Evolutionary conservation across 2,329 filamentous ascomycete genomes (phyloP).

Genomic region (Hawksworthiomyces lignivorus): DNA sequence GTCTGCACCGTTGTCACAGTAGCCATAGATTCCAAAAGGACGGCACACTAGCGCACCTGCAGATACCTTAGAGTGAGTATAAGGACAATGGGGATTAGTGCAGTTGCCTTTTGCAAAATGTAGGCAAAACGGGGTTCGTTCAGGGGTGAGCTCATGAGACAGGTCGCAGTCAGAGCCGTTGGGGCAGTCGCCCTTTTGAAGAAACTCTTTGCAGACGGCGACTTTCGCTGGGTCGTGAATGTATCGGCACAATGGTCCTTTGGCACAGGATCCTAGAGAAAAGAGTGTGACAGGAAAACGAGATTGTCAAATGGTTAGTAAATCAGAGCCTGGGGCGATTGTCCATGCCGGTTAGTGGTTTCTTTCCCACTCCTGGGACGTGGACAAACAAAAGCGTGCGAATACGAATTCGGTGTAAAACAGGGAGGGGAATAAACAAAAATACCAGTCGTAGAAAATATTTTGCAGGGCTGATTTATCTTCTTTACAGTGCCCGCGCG

Average conservation of each 20-base stretch:
- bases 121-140: constrained; percentile 81
- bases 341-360: too few relatives aligned
- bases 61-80: constrained; percentile 75
- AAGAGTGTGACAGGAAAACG: neutral
- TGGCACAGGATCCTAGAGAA: constrained; percentile 69
- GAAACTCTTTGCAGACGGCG: constrained; percentile 80
- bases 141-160: constrained; percentile 75
- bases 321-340: too few relatives aligned
- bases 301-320: neutral
- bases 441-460: constrained; percentile 60
- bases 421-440: constrained; percentile 30
- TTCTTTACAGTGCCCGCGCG: constrained; percentile 54
- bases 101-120: constrained; percentile 89
- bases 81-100: constrained; percentile 77
- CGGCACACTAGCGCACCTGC: constrained; percentile 74
- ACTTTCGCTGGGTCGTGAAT: constrained; percentile 80
- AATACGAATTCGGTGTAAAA: too few relatives aligned
- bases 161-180: constrained; percentile 78
- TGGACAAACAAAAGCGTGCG: too few relatives aligned
- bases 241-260: constrained; percentile 72
- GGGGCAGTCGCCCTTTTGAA: constrained; percentile 70
- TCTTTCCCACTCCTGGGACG: too few relatives aligned
- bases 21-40: constrained; percentile 77
- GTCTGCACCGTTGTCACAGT: constrained; percentile 71
- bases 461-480: constrained; percentile 65